A percentile compares a stretch with the other conserved stretches of the same genome.
phyloP scores from a whole-genome alignment of 2,329 filamentous ascomycete species.

The Calonectria hongkongensis region DNA sequence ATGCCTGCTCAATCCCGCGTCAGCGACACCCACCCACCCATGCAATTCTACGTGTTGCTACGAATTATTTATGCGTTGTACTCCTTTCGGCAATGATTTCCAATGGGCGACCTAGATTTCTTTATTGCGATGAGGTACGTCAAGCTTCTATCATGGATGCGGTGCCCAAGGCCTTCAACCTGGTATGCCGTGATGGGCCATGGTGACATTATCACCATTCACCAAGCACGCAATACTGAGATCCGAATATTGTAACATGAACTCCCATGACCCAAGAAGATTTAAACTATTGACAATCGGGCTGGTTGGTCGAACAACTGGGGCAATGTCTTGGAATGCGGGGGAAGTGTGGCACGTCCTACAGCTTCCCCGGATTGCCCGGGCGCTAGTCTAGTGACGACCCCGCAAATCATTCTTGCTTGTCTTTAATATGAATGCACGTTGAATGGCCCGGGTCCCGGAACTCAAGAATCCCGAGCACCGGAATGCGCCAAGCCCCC shows the following conservation, averaged over 20 bases:
- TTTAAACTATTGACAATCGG: not conserved
- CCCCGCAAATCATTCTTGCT: not conserved
- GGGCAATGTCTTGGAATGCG: slow-evolving; percentile 1
- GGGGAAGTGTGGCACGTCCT: slow-evolving; percentile 10
- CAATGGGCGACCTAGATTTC: too few species aligned
- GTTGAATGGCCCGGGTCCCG: not conserved
- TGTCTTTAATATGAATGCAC: too few species aligned
- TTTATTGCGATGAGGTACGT: too few species aligned
- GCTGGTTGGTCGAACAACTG: not conserved
- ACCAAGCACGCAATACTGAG: not conserved
- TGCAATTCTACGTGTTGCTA: too few species aligned
- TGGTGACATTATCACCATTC: not conserved
- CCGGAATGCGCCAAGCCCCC: not conserved
- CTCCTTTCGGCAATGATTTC: too few species aligned
- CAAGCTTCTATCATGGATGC: too few species aligned
- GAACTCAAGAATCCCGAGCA: not conserved
- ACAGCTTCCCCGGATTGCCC: slow-evolving; percentile 9
- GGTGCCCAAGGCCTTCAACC: too few species aligned
- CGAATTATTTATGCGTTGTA: too few species aligned
- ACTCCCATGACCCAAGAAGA: not conserved
- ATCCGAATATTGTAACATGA: not conserved
- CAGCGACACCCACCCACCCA: too few species aligned
- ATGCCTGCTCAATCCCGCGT: too few species aligned
- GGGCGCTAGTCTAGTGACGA: not conserved
- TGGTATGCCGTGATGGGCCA: too few species aligned